Evolutionary conservation across 163 green algal species (phyloP).

Genomic region (Volvox carteri): DNA sequence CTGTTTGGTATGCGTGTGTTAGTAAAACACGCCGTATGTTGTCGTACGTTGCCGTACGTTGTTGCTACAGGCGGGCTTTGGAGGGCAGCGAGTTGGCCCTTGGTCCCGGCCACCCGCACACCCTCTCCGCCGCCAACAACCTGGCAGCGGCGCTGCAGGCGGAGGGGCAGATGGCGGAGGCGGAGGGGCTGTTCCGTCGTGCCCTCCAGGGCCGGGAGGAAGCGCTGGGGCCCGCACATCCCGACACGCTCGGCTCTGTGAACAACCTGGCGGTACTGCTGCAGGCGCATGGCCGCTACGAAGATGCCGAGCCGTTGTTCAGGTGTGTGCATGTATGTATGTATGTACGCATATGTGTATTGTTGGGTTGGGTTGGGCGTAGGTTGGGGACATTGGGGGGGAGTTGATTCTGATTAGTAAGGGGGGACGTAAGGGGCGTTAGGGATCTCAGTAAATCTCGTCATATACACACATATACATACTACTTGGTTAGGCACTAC

Average conservation of each 20-base stretch:
- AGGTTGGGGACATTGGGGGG: no score
- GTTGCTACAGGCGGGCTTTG: slow-evolving; percentile 19
- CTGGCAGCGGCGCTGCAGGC: slow-evolving; percentile 27
- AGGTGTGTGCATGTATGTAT: no score
- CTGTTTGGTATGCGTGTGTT: no score
- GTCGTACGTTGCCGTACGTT: no score
- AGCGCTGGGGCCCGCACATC: slow-evolving; percentile 20
- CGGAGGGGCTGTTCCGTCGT: slow-evolving; percentile 22
- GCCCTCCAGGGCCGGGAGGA: slow-evolving; percentile 20
- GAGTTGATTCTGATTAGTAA: not conserved
- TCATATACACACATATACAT: no score
- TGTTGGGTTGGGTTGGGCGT: no score
- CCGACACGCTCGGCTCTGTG: not conserved
- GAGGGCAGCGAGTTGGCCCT: not conserved
- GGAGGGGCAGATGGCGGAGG: not conserved
- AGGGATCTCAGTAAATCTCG: no score
- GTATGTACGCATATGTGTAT: no score
- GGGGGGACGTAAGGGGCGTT: not conserved
- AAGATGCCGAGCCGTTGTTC: slow-evolving; percentile 34
- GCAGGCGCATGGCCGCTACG: slow-evolving; percentile 14
- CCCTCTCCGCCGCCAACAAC: slow-evolving; percentile 21
- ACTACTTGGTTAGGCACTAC: no score
- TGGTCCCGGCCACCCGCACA: slow-evolving; percentile 6
- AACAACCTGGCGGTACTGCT: slow-evolving; percentile 51
- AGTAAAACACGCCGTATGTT: no score